Evolutionary conservation across 352 stramenopile genomes (phyloP).

Genomic region (Phytophthora cajani): DNA sequence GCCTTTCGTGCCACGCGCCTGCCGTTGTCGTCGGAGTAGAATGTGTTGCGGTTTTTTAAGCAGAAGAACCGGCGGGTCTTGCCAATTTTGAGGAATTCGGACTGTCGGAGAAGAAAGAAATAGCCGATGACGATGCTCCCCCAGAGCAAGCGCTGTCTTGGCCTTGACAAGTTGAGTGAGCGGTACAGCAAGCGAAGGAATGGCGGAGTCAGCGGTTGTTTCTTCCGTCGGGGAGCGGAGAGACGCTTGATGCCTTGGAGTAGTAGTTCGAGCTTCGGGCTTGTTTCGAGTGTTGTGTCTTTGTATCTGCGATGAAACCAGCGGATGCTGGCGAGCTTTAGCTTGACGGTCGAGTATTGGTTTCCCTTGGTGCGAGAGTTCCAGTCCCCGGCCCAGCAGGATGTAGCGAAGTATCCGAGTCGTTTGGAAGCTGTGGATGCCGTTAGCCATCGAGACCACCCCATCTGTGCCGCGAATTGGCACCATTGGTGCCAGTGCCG

Average conservation of each 20-base stretch:
- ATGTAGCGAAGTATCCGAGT: neutral
- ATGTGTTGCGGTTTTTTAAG: conserved; percentile 7
- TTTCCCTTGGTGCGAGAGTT: neutral
- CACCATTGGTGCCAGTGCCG: conserved; percentile 25
- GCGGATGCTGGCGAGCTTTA: conserved; percentile 3
- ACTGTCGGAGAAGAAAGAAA: conserved; percentile 28
- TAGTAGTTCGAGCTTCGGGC: conserved; percentile 6
- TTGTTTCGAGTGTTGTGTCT: neutral
- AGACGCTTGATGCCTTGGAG: conserved; percentile 6
- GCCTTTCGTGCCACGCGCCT: neutral
- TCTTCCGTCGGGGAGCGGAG: conserved; percentile 7
- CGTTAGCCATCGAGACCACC: conserved; percentile 17
- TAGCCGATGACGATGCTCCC: conserved; percentile 26
- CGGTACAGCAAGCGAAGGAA: conserved; percentile 17
- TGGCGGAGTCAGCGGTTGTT: conserved; percentile 12
- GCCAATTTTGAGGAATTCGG: conserved; percentile 22
- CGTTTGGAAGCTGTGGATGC: neutral
- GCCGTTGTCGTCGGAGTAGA: conserved; percentile 15
- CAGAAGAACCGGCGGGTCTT: conserved; percentile 15
- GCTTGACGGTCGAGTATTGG: conserved; percentile 4
- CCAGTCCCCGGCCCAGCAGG: neutral
- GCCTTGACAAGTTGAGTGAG: conserved; percentile 4
- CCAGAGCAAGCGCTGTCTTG: conserved; percentile 29
- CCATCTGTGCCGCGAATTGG: conserved; percentile 13
- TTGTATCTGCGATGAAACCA: conserved; percentile 14